Conservation (phyloP, 192 early-diverging fungal species). For the Podila clonocystis region DNA sequence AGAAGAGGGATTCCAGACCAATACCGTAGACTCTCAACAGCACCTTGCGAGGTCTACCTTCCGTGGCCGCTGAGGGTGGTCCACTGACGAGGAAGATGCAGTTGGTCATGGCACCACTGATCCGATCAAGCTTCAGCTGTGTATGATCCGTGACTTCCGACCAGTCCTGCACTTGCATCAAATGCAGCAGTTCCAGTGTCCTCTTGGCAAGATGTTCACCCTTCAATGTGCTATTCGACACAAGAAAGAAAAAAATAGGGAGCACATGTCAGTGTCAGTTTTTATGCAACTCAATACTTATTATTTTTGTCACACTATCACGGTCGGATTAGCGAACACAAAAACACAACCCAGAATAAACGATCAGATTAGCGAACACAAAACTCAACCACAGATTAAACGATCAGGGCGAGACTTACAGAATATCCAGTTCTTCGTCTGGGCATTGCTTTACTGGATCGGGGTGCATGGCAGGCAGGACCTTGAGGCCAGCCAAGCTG, state of each 20-base stretch:
- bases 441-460: conserved; percentile 28
- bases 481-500: conserved; percentile 42
- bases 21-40: conserved; percentile 84
- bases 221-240: conserved; percentile 21
- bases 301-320: background rate
- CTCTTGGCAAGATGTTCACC: conserved; percentile 26
- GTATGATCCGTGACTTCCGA: conserved; percentile 29
- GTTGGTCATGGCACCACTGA: conserved; percentile 55
- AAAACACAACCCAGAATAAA: background rate
- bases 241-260: background rate
- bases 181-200: conserved; percentile 32
- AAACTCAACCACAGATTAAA: background rate
- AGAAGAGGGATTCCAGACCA: conserved; percentile 80
- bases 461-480: conserved; percentile 23
- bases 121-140: conserved; percentile 24
- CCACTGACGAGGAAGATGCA: conserved; percentile 35
- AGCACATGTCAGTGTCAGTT: background rate
- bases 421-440: conserved; percentile 23
- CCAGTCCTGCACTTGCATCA: conserved; percentile 49
- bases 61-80: background rate
- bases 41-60: conserved; percentile 45
- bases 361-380: background rate
- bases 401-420: conserved; percentile 10
- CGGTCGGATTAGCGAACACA: background rate
- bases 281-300: background rate